phyloP scores from a whole-genome alignment of 176 grass and related monocot species.

The Oryza australiensis region DNA sequence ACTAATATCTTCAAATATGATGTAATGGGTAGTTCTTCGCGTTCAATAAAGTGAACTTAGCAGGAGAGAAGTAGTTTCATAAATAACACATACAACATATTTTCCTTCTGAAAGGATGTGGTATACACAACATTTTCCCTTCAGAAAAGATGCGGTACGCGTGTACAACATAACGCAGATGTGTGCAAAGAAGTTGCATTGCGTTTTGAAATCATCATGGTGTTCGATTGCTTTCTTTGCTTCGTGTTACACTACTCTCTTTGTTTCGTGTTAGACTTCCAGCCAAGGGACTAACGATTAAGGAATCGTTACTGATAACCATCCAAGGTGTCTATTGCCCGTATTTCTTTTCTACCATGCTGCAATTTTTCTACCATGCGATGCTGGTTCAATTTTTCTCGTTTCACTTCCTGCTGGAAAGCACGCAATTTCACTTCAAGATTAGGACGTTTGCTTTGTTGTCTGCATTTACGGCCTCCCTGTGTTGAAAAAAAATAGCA shows the following conservation, averaged over 20 bases:
- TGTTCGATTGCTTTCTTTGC: neutral
- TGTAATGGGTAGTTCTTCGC: neutral
- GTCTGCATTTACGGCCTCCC: slow-evolving; percentile 9
- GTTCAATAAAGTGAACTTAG: neutral
- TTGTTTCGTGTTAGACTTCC: neutral
- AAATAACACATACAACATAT: neutral
- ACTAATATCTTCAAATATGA: neutral
- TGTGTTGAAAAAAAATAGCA: slow-evolving; percentile 18
- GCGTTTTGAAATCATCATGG: neutral
- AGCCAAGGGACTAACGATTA: neutral
- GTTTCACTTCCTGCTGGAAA: neutral
- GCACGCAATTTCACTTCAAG: slow-evolving; percentile 1
- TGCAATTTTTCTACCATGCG: neutral
- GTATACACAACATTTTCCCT: neutral
- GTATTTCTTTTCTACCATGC: neutral
- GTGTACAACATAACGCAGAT: neutral
- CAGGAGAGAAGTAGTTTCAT: neutral
- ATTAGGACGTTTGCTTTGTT: neutral
- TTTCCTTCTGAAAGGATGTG: neutral
- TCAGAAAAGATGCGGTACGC: neutral
- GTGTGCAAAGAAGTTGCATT: neutral
- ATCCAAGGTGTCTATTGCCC: slow-evolving; percentile 14
- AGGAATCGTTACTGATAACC: slow-evolving; percentile 6
- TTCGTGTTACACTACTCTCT: neutral
- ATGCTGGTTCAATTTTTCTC: neutral